Evolutionary conservation across 1,139 yeast species (phyloP).

Genomic region (Hemisphaericaspora xylofermentans): DNA sequence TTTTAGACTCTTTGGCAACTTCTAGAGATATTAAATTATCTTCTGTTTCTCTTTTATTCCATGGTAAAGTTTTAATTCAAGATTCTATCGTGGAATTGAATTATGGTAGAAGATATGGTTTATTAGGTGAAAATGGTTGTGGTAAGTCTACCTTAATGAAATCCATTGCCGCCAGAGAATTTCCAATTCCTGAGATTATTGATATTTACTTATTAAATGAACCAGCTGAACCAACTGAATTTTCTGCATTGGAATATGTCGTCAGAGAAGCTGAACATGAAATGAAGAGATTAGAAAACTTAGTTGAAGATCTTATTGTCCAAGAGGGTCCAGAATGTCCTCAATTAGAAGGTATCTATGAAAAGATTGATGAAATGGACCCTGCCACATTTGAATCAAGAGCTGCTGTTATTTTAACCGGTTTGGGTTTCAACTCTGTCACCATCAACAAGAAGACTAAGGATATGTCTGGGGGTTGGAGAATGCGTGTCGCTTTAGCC

Average conservation of each 20-base stretch:
- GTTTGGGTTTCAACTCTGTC: constrained; percentile 89
- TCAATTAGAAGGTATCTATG: constrained; percentile 82
- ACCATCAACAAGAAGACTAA: constrained; percentile 86
- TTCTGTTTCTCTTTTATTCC: constrained; percentile 89
- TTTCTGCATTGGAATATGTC: constrained; percentile 91
- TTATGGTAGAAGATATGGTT: constrained; percentile 95
- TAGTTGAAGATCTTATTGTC: constrained; percentile 85
- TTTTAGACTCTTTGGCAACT: constrained; percentile 80
- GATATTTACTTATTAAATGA: constrained; percentile 93
- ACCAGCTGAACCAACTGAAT: constrained; percentile 94
- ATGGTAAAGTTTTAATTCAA: constrained; percentile 94
- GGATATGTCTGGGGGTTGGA: constrained; percentile 99
- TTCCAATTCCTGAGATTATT: constrained; percentile 87
- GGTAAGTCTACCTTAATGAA: constrained; percentile 95
- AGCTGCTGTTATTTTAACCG: constrained; percentile 93
- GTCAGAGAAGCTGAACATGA: constrained; percentile 95
- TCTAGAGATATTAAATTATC: constrained; percentile 93
- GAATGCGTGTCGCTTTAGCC: constrained; percentile 87
- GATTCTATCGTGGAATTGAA: constrained; percentile 91
- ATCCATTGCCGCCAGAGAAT: constrained; percentile 94
- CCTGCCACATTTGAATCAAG: constrained; percentile 94
- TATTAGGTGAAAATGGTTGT: constrained; percentile 98
- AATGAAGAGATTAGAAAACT: constrained; percentile 85
- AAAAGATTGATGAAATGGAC: constrained; percentile 94
- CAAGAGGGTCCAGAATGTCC: constrained; percentile 94